A percentile compares a stretch with the other conserved stretches of the same genome.
phyloP scores from a whole-genome alignment of 225 moss, liverwort and hornwort genomes.

The Physcomitrellopsis africana region DNA sequence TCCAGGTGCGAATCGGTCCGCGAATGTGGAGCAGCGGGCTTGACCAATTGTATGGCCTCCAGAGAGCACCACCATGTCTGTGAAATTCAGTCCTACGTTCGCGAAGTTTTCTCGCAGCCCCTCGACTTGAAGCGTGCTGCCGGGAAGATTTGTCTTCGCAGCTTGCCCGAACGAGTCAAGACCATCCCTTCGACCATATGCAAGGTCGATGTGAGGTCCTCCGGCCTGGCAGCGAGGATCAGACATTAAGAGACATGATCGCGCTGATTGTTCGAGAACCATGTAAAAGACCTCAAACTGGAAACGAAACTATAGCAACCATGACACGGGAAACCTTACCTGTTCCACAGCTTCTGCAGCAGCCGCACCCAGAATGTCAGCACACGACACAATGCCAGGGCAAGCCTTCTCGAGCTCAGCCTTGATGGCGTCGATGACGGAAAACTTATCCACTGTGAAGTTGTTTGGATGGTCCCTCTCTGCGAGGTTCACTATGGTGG shows the following conservation, averaged over 20 bases:
- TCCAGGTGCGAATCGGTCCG: background rate
- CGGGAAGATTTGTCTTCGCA: slow-evolving; percentile 21
- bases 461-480: slow-evolving; percentile 59
- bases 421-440: slow-evolving; percentile 52
- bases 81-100: slow-evolving; percentile 30
- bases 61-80: slow-evolving; percentile 37
- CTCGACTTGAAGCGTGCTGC: slow-evolving; percentile 15
- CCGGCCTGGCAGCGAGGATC: background rate
- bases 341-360: too few relatives aligned
- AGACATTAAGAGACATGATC: too few relatives aligned
- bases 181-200: slow-evolving; percentile 19
- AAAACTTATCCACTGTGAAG: slow-evolving; percentile 38
- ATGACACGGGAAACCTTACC: too few relatives aligned
- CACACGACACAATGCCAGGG: too few relatives aligned
- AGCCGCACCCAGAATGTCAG: too few relatives aligned
- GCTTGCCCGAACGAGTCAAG: slow-evolving; percentile 16
- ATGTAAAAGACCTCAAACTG: too few relatives aligned
- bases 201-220: slow-evolving; percentile 16
- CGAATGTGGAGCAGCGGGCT: slow-evolving; percentile 35
- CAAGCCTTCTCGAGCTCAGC: too few relatives aligned
- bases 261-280: too few relatives aligned
- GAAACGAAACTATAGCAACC: too few relatives aligned
- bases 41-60: slow-evolving; percentile 39
- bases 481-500: slow-evolving; percentile 41
- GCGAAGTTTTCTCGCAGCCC: slow-evolving; percentile 24